Conservation (phyloP, 148 eudicot genomes). For the Amaranthus hypochondriacus region DNA sequence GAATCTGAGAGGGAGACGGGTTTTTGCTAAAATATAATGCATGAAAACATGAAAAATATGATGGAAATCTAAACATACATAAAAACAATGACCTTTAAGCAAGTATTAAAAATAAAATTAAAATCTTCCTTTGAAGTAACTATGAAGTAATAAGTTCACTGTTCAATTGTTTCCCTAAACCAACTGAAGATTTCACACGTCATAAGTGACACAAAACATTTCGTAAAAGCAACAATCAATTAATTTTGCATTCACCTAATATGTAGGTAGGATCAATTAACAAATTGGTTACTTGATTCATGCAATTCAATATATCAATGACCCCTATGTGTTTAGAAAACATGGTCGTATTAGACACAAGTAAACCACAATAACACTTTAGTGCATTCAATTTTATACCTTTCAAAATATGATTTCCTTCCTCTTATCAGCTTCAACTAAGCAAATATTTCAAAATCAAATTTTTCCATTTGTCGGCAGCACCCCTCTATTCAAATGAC, state of each 20-base stretch:
- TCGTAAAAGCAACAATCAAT: neutral
- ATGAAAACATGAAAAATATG: neutral
- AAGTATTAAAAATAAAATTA: neutral
- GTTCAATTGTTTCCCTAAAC: neutral
- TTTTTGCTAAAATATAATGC: neutral
- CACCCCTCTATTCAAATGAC: neutral
- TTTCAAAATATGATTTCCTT: too few species aligned
- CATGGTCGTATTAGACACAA: neutral
- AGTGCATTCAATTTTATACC: neutral
- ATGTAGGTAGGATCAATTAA: neutral
- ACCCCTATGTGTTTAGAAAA: neutral
- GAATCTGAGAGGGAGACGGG: neutral
- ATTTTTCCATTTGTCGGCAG: neutral
- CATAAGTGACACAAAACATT: neutral
- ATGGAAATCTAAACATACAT: neutral
- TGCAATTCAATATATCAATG: neutral
- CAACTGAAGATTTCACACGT: neutral
- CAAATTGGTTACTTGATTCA: slow-evolving; percentile 1
- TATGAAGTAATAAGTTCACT: neutral
- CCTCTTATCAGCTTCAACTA: neutral
- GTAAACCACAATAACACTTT: neutral
- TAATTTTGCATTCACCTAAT: neutral
- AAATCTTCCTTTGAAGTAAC: neutral
- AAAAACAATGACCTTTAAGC: neutral
- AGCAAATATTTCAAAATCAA: neutral